These are phyloP conservation scores for Metschnikowia vanudenii DNA, from an alignment of 805 yeast species.

Conservation along the genomic window DNA sequence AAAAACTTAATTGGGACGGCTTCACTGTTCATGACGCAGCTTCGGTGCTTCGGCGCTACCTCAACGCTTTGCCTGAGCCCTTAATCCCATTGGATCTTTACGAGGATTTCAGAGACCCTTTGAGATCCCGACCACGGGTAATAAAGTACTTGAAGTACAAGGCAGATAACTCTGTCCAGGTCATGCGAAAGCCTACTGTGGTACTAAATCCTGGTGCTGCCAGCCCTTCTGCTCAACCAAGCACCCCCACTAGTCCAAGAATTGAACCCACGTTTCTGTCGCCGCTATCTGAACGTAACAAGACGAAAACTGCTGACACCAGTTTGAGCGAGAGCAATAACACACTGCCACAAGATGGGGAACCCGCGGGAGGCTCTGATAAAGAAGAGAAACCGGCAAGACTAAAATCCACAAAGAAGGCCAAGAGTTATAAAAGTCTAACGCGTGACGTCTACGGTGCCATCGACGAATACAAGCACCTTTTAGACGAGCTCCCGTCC, in stretches of 20 bases:
- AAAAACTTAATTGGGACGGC: conserved; percentile 86
- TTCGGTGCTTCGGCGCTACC: conserved; percentile 77
- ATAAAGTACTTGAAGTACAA: conserved; percentile 63
- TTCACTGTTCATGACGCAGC: conserved; percentile 97
- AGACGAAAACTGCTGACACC: background rate
- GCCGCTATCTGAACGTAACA: background rate
- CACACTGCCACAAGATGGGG: background rate
- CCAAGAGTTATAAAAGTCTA: conserved; percentile 54
- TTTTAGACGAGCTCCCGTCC: conserved; percentile 71
- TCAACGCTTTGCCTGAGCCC: conserved; percentile 90
- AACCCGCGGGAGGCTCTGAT: background rate
- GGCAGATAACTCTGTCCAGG: conserved; percentile 36
- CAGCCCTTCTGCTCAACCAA: background rate
- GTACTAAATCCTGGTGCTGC: background rate
- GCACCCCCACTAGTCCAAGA: background rate
- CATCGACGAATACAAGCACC: conserved; percentile 63
- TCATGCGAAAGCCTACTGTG: background rate
- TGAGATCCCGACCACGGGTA: conserved; percentile 61
- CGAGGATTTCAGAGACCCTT: conserved; percentile 75
- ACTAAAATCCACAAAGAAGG: conserved; percentile 26
- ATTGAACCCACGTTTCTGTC: background rate
- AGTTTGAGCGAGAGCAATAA: background rate
- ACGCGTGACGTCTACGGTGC: conserved; percentile 67
- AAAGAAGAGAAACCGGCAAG: background rate
- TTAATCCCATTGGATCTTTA: conserved; percentile 77